These are phyloP conservation scores for Melastoma malabathricum DNA, from an alignment of 345 rosid genomes.

Conservation along the genomic window DNA sequence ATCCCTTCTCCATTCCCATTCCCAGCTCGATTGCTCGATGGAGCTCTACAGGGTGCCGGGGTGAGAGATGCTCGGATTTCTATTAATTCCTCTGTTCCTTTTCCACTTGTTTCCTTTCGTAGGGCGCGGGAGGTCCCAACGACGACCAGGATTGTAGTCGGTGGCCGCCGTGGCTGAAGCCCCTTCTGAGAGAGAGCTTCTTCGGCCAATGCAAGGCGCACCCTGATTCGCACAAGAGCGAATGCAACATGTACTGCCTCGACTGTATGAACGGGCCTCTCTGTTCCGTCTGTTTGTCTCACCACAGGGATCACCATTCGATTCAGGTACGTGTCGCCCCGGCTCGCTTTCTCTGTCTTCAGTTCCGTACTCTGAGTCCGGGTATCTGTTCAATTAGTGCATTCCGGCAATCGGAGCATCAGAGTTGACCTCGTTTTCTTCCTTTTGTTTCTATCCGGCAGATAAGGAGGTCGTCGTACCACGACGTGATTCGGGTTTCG, in stretches of 20 bases:
- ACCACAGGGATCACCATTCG: slow-evolving; percentile 36
- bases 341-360: neutral
- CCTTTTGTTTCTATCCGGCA: slow-evolving; percentile 2
- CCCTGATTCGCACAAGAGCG: slow-evolving; percentile 49
- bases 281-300: slow-evolving; percentile 40
- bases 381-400: neutral
- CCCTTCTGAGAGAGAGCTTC: slow-evolving; percentile 36
- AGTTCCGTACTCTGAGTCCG: neutral
- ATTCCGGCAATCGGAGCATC: neutral
- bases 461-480: slow-evolving; percentile 69
- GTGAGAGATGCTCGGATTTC: neutral
- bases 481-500: slow-evolving; percentile 56
- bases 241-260: slow-evolving; percentile 55
- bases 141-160: slow-evolving; percentile 19
- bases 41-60: neutral
- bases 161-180: slow-evolving; percentile 59
- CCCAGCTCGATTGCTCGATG: neutral
- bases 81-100: neutral
- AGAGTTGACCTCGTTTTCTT: neutral
- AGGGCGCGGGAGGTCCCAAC: slow-evolving; percentile 49
- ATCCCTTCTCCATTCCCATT: neutral
- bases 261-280: slow-evolving; percentile 47
- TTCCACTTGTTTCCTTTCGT: neutral
- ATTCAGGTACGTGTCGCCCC: slow-evolving; percentile 32
- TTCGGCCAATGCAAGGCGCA: slow-evolving; percentile 45